These are phyloP conservation scores for Talaromyces adpressus DNA, from an alignment of 495 filamentous ascomycete species.

Conservation along the genomic window DNA sequence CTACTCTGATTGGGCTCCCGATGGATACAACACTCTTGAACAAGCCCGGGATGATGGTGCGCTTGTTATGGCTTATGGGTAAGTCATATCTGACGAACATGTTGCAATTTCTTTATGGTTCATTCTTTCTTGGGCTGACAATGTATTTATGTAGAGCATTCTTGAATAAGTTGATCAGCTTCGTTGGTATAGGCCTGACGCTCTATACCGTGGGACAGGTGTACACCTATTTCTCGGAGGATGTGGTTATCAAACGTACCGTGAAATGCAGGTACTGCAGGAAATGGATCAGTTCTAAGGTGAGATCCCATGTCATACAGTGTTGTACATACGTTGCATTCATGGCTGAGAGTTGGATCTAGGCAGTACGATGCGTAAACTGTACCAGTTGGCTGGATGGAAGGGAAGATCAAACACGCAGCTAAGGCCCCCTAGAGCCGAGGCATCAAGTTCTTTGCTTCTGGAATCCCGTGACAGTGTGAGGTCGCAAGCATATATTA, in stretches of 20 bases:
- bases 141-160: constrained; percentile 35
- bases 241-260: constrained; percentile 56
- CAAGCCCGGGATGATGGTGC: constrained; percentile 57
- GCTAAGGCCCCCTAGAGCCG: neutral
- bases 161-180: constrained; percentile 52
- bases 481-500: neutral
- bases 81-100: constrained; percentile 4
- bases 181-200: constrained; percentile 52
- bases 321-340: neutral
- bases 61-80: constrained; percentile 58
- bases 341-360: neutral
- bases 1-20: constrained; percentile 18
- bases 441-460: neutral
- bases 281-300: constrained; percentile 54
- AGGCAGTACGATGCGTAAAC: constrained; percentile 55
- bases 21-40: constrained; percentile 56
- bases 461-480: neutral
- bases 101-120: neutral
- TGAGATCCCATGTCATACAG: constrained; percentile 15
- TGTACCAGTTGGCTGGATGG: constrained; percentile 66
- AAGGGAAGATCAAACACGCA: constrained; percentile 39
- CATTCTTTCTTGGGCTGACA: neutral
- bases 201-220: constrained; percentile 52
- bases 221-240: constrained; percentile 47
- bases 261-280: constrained; percentile 60